Percentiles rank a stretch among this genome's conserved stretches.
phyloP scores from a whole-genome alignment of 2,329 filamentous ascomycete genomes.

The Clonostachys byssicola region DNA sequence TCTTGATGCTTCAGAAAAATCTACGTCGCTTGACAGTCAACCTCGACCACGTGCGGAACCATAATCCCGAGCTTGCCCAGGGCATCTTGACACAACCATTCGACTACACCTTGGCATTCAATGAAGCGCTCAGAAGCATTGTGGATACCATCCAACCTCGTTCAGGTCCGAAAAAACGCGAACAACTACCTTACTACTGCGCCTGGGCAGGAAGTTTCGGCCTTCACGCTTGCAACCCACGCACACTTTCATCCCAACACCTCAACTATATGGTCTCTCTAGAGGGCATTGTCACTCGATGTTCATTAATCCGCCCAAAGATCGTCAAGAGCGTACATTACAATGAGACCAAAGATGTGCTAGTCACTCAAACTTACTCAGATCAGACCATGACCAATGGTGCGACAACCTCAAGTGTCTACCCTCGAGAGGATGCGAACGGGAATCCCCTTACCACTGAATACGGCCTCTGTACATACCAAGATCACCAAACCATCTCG shows the following conservation, averaged over 20 bases:
- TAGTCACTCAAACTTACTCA: slow-evolving; percentile 84
- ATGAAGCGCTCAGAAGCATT: slow-evolving; percentile 84
- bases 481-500: slow-evolving; percentile 95
- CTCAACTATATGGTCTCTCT: slow-evolving; percentile 97
- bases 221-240: slow-evolving; percentile 88
- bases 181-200: slow-evolving; percentile 88
- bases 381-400: slow-evolving; percentile 98
- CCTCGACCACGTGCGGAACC: slow-evolving; percentile 86
- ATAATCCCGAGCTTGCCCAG: slow-evolving; percentile 76
- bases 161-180: slow-evolving; percentile 58
- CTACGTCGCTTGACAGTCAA: slow-evolving; percentile 65
- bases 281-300: slow-evolving; percentile 95
- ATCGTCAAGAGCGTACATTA: slow-evolving; percentile 98
- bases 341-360: slow-evolving; percentile 81
- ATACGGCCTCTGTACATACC: slow-evolving; percentile 92
- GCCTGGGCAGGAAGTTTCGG: slow-evolving; percentile 97
- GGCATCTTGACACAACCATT: slow-evolving; percentile 82
- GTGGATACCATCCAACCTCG: slow-evolving; percentile 60
- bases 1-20: slow-evolving; percentile 68
- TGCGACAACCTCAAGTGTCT: slow-evolving; percentile 84
- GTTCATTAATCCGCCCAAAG: slow-evolving; percentile 91
- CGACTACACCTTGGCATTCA: slow-evolving; percentile 83
- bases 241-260: slow-evolving; percentile 83
- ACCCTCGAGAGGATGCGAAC: slow-evolving; percentile 89
- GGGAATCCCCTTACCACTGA: slow-evolving; percentile 91